Evolutionary conservation across 2,329 filamentous ascomycete genomes (phyloP).

Genomic region (Alternaria atra): DNA sequence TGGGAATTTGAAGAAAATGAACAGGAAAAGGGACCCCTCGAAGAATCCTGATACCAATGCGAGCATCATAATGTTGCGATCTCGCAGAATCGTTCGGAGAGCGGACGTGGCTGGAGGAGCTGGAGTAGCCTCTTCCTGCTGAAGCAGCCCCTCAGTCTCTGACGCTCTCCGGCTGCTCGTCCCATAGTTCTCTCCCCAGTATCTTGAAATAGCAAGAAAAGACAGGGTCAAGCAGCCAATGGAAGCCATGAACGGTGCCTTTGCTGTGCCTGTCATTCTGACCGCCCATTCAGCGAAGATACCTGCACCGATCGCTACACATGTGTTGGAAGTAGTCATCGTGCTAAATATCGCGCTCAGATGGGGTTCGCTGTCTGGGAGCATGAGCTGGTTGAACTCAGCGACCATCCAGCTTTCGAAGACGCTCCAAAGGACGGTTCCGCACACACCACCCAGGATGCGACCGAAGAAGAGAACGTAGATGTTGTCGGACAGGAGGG

Average conservation of each 20-base stretch:
- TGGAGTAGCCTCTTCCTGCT: conserved; percentile 38
- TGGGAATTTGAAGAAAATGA: conserved; percentile 70
- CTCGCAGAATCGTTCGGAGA: conserved; percentile 39
- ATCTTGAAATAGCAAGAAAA: conserved; percentile 57
- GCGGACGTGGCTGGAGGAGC: conserved; percentile 30
- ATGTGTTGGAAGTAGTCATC: conserved; percentile 58
- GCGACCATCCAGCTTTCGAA: conserved; percentile 71
- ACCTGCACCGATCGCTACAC: conserved; percentile 64
- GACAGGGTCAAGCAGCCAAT: conserved; percentile 57
- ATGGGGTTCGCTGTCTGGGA: conserved; percentile 55
- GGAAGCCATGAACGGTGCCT: conserved; percentile 62
- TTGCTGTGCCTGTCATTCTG: conserved; percentile 56
- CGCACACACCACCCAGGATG: conserved; percentile 63
- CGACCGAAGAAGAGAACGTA: conserved; percentile 62
- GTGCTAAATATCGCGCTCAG: conserved; percentile 64
- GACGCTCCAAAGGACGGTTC: conserved; percentile 66
- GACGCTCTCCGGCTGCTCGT: conserved; percentile 24
- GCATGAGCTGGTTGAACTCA: conserved; percentile 61
- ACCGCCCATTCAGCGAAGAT: conserved; percentile 64
- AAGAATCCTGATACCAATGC: conserved; percentile 65
- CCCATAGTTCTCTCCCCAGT: conserved; percentile 65
- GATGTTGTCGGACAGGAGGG: conserved; percentile 59
- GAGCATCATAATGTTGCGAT: conserved; percentile 62
- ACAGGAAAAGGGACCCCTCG: conserved; percentile 69
- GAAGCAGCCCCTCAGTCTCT: conserved; percentile 36